A percentile compares a stretch with the other conserved stretches of the same genome.
These are phyloP conservation scores for Vitis hybrid DNA, from an alignment of 177 flowering plant genomes.

Conservation along the genomic window DNA sequence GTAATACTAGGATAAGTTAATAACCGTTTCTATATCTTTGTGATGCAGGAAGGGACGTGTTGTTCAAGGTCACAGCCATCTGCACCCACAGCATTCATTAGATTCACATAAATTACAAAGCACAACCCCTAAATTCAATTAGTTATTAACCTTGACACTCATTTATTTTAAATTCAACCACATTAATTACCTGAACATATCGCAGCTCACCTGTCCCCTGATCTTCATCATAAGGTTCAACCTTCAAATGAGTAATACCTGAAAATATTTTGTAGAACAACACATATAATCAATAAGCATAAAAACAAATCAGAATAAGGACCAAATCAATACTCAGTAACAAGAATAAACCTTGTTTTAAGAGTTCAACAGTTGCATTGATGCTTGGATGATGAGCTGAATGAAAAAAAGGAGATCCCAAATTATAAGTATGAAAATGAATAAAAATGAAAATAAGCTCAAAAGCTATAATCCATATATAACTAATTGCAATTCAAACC, in stretches of 20 bases:
- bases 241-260: conserved; percentile 65
- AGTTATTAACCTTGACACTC: too few relatives aligned
- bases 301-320: neutral
- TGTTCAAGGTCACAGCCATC: conserved; percentile 92
- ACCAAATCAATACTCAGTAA: neutral
- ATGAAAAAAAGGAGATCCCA: conserved; percentile 2
- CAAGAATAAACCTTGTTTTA: conserved; percentile 53
- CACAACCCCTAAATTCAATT: neutral
- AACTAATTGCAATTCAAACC: conserved; percentile 32
- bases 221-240: conserved; percentile 91
- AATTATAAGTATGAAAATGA: neutral
- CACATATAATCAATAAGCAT: neutral
- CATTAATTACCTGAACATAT: conserved; percentile 73
- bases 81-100: conserved; percentile 30
- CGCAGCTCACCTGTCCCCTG: conserved; percentile 75
- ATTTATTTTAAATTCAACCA: neutral
- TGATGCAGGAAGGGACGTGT: conserved; percentile 73
- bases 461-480: neutral
- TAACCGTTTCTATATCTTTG: conserved; percentile 84
- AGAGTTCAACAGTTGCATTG: conserved; percentile 80
- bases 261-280: neutral
- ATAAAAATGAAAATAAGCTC: neutral
- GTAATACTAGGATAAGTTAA: conserved; percentile 1
- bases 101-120: neutral
- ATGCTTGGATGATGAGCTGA: conserved; percentile 98